Conservation (phyloP, 2,329 filamentous ascomycete genomes). For the Aspergillus costaricaensis region DNA sequence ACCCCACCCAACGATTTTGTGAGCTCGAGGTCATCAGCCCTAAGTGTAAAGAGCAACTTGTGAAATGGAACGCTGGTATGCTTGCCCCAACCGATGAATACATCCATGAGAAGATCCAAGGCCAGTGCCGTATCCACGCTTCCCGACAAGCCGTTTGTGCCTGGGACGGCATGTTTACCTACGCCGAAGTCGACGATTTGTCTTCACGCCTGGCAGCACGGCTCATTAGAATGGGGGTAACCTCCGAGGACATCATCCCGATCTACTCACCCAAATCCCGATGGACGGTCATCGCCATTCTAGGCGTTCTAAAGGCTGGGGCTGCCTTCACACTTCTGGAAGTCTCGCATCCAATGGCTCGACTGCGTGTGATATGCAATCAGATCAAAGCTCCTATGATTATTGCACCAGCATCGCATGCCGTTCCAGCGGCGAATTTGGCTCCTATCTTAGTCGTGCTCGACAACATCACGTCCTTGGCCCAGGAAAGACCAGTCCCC, state of each 20-base stretch:
- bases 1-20: not conserved
- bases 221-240: not conserved
- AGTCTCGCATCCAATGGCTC: not conserved
- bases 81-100: not conserved
- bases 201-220: not conserved
- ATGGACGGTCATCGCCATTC: not conserved
- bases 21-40: not conserved
- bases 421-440: too few species aligned
- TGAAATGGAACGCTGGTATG: not conserved
- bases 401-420: not conserved
- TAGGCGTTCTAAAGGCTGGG: not conserved
- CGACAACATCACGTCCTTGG: not conserved
- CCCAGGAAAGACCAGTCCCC: not conserved
- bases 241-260: not conserved
- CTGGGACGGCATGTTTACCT: slow-evolving; percentile 1
- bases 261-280: not conserved
- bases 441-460: not conserved
- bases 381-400: not conserved
- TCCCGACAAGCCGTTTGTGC: not conserved
- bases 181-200: slow-evolving; percentile 13
- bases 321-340: not conserved
- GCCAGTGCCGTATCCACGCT: not conserved
- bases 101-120: not conserved
- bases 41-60: not conserved
- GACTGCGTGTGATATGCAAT: not conserved